A percentile compares a stretch with the other conserved stretches of the same genome.
Evolutionary conservation across 768 basidiomycete species (phyloP).

Genomic region (Hydnum rufescens): DNA sequence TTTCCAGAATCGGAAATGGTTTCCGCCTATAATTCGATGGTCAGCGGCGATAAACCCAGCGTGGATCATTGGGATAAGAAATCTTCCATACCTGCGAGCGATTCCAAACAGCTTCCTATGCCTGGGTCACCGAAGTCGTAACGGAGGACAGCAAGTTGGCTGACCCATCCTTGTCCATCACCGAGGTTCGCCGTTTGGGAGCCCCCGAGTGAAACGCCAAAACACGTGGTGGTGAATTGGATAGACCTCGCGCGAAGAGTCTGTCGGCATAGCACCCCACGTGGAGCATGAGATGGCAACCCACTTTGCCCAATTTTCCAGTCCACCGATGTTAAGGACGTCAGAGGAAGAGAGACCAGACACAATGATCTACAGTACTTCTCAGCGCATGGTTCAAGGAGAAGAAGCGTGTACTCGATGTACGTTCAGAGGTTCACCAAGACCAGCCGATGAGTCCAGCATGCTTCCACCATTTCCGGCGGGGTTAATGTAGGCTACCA

Average conservation of each 20-base stretch:
- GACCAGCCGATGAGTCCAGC: neutral
- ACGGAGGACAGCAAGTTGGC: neutral
- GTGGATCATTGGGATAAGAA: neutral
- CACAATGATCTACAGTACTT: neutral
- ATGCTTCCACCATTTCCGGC: neutral
- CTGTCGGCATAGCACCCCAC: neutral
- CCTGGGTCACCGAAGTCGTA: neutral
- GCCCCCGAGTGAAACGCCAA: neutral
- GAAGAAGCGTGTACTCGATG: neutral
- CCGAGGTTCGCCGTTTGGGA: neutral
- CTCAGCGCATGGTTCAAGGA: neutral
- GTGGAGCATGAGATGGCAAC: too few species aligned
- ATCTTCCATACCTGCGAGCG: neutral
- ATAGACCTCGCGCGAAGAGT: neutral
- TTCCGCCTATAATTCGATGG: neutral
- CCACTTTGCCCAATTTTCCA: neutral
- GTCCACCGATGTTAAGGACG: neutral
- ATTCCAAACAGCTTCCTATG: neutral
- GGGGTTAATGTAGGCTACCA: neutral
- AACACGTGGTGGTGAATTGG: neutral
- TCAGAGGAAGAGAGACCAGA: neutral
- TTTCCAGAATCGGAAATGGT: constrained; percentile 3
- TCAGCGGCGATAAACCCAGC: neutral
- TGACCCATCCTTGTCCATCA: neutral
- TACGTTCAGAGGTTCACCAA: neutral